These are phyloP conservation scores for Penicillium roqueforti DNA, from an alignment of 495 filamentous ascomycete genomes.

Conservation along the genomic window DNA sequence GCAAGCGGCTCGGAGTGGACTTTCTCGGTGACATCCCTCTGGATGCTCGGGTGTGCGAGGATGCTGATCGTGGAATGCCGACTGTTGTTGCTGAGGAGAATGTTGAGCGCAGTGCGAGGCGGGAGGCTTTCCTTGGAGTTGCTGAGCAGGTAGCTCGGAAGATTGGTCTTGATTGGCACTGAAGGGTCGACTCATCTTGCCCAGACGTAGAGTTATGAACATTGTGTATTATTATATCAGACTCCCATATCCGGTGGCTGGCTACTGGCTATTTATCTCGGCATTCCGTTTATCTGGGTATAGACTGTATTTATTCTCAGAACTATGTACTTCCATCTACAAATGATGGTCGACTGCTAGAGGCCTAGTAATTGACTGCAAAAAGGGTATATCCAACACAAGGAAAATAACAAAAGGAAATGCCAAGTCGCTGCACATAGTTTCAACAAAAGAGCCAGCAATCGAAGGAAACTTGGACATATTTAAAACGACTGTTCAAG, in stretches of 20 bases:
- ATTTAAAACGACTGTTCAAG: background rate
- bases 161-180: conserved; percentile 37
- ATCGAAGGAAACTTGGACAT: background rate
- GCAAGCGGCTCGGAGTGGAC: conserved; percentile 61
- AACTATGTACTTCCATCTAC: too few species aligned
- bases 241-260: background rate
- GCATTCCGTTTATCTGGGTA: background rate
- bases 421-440: background rate
- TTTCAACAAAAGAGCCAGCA: background rate
- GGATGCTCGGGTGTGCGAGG: conserved; percentile 78
- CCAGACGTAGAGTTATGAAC: background rate
- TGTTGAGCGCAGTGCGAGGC: conserved; percentile 65
- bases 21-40: conserved; percentile 88
- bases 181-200: conserved; percentile 10
- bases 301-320: conserved; percentile 2
- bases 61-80: conserved; percentile 84
- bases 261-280: background rate
- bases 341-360: background rate
- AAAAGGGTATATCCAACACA: conserved; percentile 17
- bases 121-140: conserved; percentile 66
- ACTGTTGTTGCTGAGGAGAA: conserved; percentile 86
- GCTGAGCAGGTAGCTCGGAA: conserved; percentile 58
- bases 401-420: background rate
- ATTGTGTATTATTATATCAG: conserved; percentile 6
- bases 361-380: background rate